phyloP scores from a whole-genome alignment of 305 asterid species.

The Fraxinus xanthoxyloides region DNA sequence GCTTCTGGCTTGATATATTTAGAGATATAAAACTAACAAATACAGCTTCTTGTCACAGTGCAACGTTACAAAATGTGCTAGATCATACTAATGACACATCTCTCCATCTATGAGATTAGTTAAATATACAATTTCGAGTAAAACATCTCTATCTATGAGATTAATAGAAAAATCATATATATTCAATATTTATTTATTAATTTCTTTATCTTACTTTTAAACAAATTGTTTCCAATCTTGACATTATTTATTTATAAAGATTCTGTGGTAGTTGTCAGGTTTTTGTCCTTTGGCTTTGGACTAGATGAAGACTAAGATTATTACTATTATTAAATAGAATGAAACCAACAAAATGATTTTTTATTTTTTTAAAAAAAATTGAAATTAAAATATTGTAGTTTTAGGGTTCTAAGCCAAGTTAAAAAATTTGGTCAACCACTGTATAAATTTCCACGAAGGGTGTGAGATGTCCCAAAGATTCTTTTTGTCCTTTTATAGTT shows the following conservation, averaged over 20 bases:
- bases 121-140: not conserved
- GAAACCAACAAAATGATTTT: not conserved
- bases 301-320: not conserved
- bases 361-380: too few relatives aligned
- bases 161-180: too few relatives aligned
- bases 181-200: not conserved
- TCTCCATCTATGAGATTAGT: too few relatives aligned
- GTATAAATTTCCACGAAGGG: not conserved
- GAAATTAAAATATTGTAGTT: too few relatives aligned
- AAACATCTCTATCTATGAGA: too few relatives aligned
- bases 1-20: too few relatives aligned
- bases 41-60: not conserved
- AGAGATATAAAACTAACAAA: not conserved
- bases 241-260: not conserved
- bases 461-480: not conserved
- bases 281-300: not conserved
- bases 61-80: not conserved
- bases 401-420: not conserved
- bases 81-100: too few relatives aligned
- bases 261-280: not conserved
- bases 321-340: not conserved
- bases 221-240: not conserved
- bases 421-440: not conserved
- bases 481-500: not conserved
- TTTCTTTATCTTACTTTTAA: not conserved